Percentiles rank a stretch among this genome's conserved stretches.
phyloP scores from a whole-genome alignment of 176 grass and related monocot species.

The Bothriochloa decipiens region DNA sequence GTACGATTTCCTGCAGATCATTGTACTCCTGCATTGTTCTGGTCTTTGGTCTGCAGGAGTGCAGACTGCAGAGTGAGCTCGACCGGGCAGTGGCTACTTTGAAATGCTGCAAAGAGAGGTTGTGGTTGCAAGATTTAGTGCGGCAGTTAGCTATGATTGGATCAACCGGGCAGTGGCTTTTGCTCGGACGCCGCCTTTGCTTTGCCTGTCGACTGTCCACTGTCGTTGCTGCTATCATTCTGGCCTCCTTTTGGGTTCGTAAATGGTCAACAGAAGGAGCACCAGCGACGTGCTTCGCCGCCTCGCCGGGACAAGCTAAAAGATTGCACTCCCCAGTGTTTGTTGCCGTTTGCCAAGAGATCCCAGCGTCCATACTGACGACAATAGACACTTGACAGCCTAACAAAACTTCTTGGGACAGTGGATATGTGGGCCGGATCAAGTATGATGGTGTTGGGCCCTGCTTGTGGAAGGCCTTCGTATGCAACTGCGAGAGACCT shows the following conservation, averaged over 20 bases:
- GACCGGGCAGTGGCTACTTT: not conserved
- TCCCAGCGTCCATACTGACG: not conserved
- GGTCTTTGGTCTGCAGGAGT: not conserved
- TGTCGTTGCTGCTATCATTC: constrained; percentile 4
- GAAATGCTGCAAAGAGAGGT: constrained; percentile 8
- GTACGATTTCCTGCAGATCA: not conserved
- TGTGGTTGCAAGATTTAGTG: constrained; percentile 11
- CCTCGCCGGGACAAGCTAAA: not conserved
- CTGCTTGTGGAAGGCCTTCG: not conserved
- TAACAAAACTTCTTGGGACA: not conserved
- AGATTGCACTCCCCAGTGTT: not conserved
- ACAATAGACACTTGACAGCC: not conserved
- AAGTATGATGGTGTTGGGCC: not conserved
- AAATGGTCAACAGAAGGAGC: constrained; percentile 29
- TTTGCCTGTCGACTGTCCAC: not conserved
- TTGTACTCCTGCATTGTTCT: not conserved
- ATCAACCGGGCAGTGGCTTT: constrained; percentile 27
- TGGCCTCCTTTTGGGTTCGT: not conserved
- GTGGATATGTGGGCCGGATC: not conserved
- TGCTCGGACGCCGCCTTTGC: constrained; percentile 25
- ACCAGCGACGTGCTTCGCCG: not conserved
- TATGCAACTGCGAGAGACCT: no score
- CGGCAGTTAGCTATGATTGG: constrained; percentile 17
- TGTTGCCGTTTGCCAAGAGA: not conserved
- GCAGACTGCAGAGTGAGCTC: not conserved